Evolutionary conservation across 179 eudicot species (phyloP), one percentile per base, ranked within the genome.

Genomic region (Gypsophila paniculata): DNA sequence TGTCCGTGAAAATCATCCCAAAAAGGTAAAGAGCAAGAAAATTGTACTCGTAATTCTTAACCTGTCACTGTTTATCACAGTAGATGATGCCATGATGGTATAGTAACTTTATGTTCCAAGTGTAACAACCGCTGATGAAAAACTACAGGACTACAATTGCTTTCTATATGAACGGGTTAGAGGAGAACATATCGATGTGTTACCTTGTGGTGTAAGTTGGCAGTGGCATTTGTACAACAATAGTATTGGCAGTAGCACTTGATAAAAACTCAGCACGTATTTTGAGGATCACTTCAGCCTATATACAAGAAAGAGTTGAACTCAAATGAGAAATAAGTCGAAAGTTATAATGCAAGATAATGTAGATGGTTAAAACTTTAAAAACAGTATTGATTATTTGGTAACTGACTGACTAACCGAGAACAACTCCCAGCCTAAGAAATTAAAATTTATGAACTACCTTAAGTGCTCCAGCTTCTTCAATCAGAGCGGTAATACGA

Each of bases 251-350:
- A 54, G 86, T 88, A 76, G 85, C 88, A 82, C 65, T 88, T 61
- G 91, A 85, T 74, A 88, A 61, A 74, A 89, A 93, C 72, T 93
- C 98, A 75, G 97, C 98, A 61, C 94, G 88, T 75, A 89, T 76
- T 80, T 93, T 91, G 74, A 93, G 76, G 78, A 88, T 88, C 55
- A 91, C 97, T 80, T 93, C 97, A 70, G 96, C 98, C 98, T 91
- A 72, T 7, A 44, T 18, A 78, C 61, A 85, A 19, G 62, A 66
- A 62, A 74, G 79, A 63, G 68, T 21, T 68, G 46, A 57, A 34
- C 12, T 59, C 44, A 12, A 22, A 44, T 13, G 9, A 66, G 53
- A 54, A 52, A 62, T 17, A 36, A 34, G 34, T 32, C 48, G 10
- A 2, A 62, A 1, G 34, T 29, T 29, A 29, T 29, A 29, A 29